Conservation (phyloP, 768 basidiomycete species). For the Rhodotorula graminis region DNA sequence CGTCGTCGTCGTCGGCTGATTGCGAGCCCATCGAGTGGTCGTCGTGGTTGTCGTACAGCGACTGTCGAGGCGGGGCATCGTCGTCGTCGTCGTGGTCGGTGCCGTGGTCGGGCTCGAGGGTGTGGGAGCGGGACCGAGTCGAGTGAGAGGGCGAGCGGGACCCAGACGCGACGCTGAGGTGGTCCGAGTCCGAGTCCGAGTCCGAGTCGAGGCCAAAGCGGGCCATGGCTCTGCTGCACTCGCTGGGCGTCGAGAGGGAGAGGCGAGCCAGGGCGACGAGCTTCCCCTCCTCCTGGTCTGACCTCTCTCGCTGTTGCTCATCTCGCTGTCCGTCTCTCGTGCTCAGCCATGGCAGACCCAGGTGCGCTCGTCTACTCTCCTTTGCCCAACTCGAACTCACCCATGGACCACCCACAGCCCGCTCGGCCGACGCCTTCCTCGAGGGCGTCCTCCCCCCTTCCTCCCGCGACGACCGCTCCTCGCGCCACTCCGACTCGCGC, state of each 20-base stretch:
- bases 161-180: neutral
- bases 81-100: neutral
- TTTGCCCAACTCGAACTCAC: neutral
- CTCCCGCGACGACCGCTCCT: neutral
- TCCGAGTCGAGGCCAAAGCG: slow-evolving; percentile 10
- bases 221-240: neutral
- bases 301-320: too few relatives aligned
- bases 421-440: neutral
- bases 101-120: too few relatives aligned
- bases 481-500: neutral
- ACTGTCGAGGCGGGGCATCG: neutral
- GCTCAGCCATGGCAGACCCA: neutral
- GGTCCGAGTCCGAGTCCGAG: neutral
- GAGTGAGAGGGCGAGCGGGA: neutral
- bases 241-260: neutral
- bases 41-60: slow-evolving; percentile 1
- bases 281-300: too few relatives aligned
- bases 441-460: neutral
- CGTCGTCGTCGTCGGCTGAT: neutral
- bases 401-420: too few relatives aligned
- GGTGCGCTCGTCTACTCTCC: neutral
- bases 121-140: neutral
- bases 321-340: too few relatives aligned
- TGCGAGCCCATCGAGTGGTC: neutral
- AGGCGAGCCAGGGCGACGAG: too few relatives aligned